Evolutionary conservation across 495 filamentous ascomycete species (phyloP), one percentile per base, ranked within the genome.

Genomic region (Neurospora tetraspora): DNA sequence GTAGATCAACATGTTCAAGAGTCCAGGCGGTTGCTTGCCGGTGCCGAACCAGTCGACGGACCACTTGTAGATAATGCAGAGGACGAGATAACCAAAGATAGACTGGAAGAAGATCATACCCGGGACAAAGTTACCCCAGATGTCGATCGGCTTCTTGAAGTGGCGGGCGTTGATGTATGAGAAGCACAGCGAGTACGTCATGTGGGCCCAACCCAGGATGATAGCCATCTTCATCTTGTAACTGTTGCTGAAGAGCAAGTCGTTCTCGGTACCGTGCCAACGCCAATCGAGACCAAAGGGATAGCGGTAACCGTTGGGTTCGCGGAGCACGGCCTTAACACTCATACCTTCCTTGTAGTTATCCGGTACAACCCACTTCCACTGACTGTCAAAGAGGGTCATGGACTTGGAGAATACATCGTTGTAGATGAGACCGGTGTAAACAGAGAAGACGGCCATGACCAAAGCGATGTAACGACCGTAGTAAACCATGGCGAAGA

Each of bases 201-300:
- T 99, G 82, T 98, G 95, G 73, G 88, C 87, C 96, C 96, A 99
- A 69, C 96, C 96, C 76, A 99, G 85, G 72, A 98, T 85, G 78
- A 99, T 96, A 85, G 92, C 94, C 80, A 99, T 91, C 87, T 99
- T 99, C 96, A 99, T 98, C 89, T 99, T 99, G 88, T 95, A 94
- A 82, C 92, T 95, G 90, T 99, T 98, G 75, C 88, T 89, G 84
- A 98, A 99, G 31, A 98, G 86, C 38, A 99, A 84, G 71, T 94
- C 90, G 80, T 99, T 99, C 71, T 97, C 94, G 8, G 94, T 90
- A 73, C 91, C 93, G 79, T 98, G 96, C 96, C 96, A 99, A 73
- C 89, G 89, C 94, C 94, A 98, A 79, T 99, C 96, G 73, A 99
- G 83, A 74, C 96, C 96, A 80, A 99, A 96, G 10, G 96, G 95